Evolutionary conservation across 2,329 filamentous ascomycete genomes (phyloP).

Genomic region (Apiospora hydei): DNA sequence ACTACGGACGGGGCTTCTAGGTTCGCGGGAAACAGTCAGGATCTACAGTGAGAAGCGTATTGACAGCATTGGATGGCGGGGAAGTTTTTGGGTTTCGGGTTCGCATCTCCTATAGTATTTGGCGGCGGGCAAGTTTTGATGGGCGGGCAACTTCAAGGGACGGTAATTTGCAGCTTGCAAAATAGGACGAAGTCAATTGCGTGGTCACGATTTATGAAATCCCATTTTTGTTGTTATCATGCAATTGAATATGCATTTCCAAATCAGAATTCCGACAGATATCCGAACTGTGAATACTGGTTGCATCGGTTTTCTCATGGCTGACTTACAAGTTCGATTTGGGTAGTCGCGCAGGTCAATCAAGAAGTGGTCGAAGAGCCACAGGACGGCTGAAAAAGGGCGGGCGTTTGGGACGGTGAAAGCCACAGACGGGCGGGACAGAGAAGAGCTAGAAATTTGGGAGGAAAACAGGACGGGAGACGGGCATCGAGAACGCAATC

Average conservation of each 20-base stretch:
- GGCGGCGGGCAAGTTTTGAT: conserved; percentile 1
- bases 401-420: neutral
- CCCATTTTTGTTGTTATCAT: neutral
- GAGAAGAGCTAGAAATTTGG: neutral
- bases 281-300: no score
- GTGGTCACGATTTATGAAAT: conserved; percentile 19
- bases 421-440: neutral
- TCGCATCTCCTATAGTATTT: neutral
- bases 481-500: neutral
- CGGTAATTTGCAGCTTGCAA: conserved; percentile 11
- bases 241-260: neutral
- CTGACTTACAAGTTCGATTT: no score
- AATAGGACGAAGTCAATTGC: conserved; percentile 17
- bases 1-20: neutral
- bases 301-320: no score
- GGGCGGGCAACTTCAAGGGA: neutral
- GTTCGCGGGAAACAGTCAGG: neutral
- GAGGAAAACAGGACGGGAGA: neutral
- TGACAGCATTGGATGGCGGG: neutral
- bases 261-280: neutral
- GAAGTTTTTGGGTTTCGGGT: neutral
- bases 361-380: neutral
- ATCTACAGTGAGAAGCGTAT: neutral
- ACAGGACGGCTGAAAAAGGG: neutral
- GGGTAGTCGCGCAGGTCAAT: neutral